Percentiles rank a stretch among this genome's conserved stretches.
These are phyloP conservation scores for Avena eriantha DNA, from an alignment of 176 grass and related monocot genomes.

Conservation along the genomic window DNA sequence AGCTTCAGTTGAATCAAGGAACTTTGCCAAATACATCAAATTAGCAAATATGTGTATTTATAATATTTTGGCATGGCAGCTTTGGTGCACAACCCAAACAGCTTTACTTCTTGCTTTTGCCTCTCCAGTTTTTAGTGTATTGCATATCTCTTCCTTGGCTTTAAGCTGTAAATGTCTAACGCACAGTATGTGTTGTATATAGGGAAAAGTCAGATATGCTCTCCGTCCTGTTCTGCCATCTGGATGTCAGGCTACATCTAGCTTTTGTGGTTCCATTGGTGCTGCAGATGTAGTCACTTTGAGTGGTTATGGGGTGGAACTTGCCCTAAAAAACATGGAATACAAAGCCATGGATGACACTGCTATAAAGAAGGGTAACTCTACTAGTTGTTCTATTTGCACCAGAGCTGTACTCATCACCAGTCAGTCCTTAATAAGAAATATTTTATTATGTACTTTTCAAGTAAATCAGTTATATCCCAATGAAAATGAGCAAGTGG, in stretches of 20 bases:
- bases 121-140: conserved; percentile 22
- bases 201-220: conserved; percentile 92
- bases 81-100: conserved; percentile 13
- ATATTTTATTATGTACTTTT: conserved; percentile 15
- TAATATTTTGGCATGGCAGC: conserved; percentile 2
- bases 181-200: conserved; percentile 38
- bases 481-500: neutral
- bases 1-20: conserved; percentile 19
- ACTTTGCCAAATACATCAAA: conserved; percentile 23
- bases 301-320: conserved; percentile 96
- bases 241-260: conserved; percentile 71
- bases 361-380: conserved; percentile 83
- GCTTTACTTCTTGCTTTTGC: conserved; percentile 20
- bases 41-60: conserved; percentile 6
- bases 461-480: conserved; percentile 12
- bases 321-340: conserved; percentile 99
- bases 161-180: conserved; percentile 34
- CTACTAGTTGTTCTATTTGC: conserved; percentile 33
- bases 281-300: conserved; percentile 87
- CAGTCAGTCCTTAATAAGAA: conserved; percentile 10
- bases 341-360: conserved; percentile 99
- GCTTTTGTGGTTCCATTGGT: conserved; percentile 88
- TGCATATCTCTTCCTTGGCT: conserved; percentile 19
- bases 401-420: conserved; percentile 11
- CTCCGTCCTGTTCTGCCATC: conserved; percentile 83